A percentile compares a stretch with the other conserved stretches of the same genome.
Conservation (phyloP, 1,139 yeast species). For the Candida anutae region DNA sequence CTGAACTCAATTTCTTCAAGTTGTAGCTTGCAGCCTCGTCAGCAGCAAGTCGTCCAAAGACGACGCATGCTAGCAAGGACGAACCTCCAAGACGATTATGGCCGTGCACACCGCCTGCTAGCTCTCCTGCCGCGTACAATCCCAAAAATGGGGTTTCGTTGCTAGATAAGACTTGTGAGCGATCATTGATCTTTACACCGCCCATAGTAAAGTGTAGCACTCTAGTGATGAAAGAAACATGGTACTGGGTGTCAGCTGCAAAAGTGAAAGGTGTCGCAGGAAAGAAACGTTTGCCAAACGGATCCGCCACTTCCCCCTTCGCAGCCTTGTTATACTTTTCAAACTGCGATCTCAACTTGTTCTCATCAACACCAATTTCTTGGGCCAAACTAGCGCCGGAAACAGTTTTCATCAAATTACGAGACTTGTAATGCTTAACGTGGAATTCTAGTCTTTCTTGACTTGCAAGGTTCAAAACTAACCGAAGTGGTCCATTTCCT, state of each 20-base stretch:
- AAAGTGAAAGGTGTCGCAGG: conserved; percentile 43
- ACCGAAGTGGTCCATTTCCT: conserved; percentile 45
- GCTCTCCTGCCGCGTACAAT: conserved; percentile 71
- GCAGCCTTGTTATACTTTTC: conserved; percentile 41
- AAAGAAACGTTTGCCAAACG: conserved; percentile 44
- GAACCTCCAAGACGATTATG: conserved; percentile 73
- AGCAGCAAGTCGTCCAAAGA: conserved; percentile 63
- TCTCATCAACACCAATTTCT: conserved; percentile 26
- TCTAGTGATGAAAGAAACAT: conserved; percentile 57
- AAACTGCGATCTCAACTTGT: conserved; percentile 28
- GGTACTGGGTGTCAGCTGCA: conserved; percentile 22
- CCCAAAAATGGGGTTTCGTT: conserved; percentile 41
- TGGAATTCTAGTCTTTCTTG: conserved; percentile 46
- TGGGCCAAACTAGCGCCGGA: conserved; percentile 43
- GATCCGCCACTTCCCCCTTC: conserved; percentile 32
- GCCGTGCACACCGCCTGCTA: conserved; percentile 81
- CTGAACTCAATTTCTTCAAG: conserved; percentile 22
- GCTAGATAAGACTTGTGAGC: conserved; percentile 42
- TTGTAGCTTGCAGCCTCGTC: conserved; percentile 29
- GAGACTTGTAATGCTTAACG: conserved; percentile 57
- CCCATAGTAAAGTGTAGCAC: conserved; percentile 88
- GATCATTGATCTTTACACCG: conserved; percentile 61
- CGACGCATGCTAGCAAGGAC: conserved; percentile 72
- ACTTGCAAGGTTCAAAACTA: conserved; percentile 37
- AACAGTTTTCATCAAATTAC: conserved; percentile 52